Evolutionary conservation across 1,139 yeast species (phyloP).

Genomic region (Diutina neorugosa): DNA sequence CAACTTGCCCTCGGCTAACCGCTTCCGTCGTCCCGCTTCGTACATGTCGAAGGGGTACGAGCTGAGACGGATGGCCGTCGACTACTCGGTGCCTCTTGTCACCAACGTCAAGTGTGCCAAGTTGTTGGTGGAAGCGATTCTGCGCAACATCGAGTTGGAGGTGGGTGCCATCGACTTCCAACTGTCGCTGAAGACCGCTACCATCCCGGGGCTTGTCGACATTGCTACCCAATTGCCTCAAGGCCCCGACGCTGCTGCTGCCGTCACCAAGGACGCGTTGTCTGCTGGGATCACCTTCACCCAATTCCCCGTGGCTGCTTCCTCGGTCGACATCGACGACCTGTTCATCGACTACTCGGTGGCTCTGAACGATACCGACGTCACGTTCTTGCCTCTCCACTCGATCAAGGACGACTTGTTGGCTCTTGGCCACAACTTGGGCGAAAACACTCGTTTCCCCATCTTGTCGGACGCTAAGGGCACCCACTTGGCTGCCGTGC

Average conservation of each 20-base stretch:
- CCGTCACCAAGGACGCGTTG: slow-evolving; percentile 58
- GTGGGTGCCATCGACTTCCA: slow-evolving; percentile 79
- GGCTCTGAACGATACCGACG: not conserved
- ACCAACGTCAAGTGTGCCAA: slow-evolving; percentile 98
- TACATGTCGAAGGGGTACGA: slow-evolving; percentile 96
- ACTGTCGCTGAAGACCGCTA: slow-evolving; percentile 74
- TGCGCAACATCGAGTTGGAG: slow-evolving; percentile 56
- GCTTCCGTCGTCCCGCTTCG: slow-evolving; percentile 97
- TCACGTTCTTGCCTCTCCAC: not conserved
- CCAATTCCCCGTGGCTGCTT: slow-evolving; percentile 56
- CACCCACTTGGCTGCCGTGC: slow-evolving; percentile 82
- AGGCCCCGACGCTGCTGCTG: slow-evolving; percentile 31
- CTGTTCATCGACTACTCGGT: slow-evolving; percentile 52
- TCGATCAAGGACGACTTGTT: not conserved
- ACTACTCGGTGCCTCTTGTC: slow-evolving; percentile 92
- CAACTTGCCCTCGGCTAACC: slow-evolving; percentile 91
- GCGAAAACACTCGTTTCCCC: slow-evolving; percentile 20
- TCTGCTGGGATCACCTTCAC: slow-evolving; percentile 86
- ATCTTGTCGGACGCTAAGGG: slow-evolving; percentile 88
- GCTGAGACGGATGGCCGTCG: slow-evolving; percentile 99
- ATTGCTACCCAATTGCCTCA: slow-evolving; percentile 72
- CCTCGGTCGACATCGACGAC: slow-evolving; percentile 59
- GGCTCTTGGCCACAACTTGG: not conserved
- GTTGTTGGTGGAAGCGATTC: slow-evolving; percentile 83
- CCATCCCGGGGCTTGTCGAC: slow-evolving; percentile 80